Conservation (phyloP, 306 rosid species). For the Nissolia schottii region DNA sequence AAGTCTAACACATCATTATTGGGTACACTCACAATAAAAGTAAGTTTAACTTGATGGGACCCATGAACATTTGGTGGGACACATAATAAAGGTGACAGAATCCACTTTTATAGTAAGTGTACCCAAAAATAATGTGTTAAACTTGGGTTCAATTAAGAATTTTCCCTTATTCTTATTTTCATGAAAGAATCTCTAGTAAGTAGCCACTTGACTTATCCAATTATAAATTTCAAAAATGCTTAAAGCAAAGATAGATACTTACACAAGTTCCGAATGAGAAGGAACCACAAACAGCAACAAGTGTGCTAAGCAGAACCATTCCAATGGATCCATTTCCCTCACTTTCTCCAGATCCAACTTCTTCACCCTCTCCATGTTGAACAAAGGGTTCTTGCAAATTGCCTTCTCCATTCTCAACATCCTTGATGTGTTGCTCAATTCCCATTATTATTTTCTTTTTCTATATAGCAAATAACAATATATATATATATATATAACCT, state of each 20-base stretch:
- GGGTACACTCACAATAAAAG: too few species aligned
- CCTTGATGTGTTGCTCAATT: slow-evolving; percentile 44
- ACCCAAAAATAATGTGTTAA: too few species aligned
- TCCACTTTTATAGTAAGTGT: too few species aligned
- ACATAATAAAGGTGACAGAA: too few species aligned
- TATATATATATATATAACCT: neutral
- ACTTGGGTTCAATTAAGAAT: too few species aligned
- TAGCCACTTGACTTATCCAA: neutral
- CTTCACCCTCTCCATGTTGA: slow-evolving; percentile 17
- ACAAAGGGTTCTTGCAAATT: slow-evolving; percentile 51
- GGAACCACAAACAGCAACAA: slow-evolving; percentile 79
- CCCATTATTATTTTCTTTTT: slow-evolving; percentile 42
- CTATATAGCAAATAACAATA: too few species aligned
- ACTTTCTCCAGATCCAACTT: slow-evolving; percentile 24
- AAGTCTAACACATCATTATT: too few species aligned
- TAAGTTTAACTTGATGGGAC: too few species aligned
- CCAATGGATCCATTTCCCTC: slow-evolving; percentile 47
- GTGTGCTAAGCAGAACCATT: slow-evolving; percentile 72
- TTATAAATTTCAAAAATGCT: neutral
- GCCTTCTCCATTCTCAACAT: slow-evolving; percentile 46
- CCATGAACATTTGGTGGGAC: too few species aligned
- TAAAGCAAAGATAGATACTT: slow-evolving; percentile 33
- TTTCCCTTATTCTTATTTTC: neutral
- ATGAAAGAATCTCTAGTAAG: neutral
- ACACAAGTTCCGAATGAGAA: slow-evolving; percentile 85